Percentiles rank a stretch among this genome's conserved stretches.
Evolutionary conservation across 805 yeast genomes (phyloP).

Genomic region (Kuraishia capsulata): DNA sequence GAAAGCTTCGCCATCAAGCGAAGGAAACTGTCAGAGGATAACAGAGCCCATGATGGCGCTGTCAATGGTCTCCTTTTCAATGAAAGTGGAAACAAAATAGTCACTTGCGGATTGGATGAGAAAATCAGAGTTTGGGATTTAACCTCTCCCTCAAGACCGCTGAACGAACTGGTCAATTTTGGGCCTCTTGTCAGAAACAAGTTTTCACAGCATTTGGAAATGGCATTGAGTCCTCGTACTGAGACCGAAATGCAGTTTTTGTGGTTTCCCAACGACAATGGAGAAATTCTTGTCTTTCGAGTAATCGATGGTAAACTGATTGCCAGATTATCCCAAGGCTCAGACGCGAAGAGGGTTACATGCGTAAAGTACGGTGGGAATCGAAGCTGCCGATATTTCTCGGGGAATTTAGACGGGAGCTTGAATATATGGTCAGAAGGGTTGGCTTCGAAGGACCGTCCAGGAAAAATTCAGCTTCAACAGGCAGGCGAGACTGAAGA

Average conservation of each 20-base stretch:
- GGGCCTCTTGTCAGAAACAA: slow-evolving; percentile 72
- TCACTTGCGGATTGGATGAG: slow-evolving; percentile 74
- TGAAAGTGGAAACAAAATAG: slow-evolving; percentile 49
- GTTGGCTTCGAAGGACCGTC: slow-evolving; percentile 6
- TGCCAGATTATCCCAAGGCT: slow-evolving; percentile 39
- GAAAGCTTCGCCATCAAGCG: slow-evolving; percentile 6
- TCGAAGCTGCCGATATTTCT: slow-evolving; percentile 34
- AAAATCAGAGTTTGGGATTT: slow-evolving; percentile 74
- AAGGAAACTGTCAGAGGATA: slow-evolving; percentile 9
- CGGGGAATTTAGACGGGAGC: slow-evolving; percentile 64
- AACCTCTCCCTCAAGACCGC: slow-evolving; percentile 31
- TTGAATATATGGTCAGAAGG: slow-evolving; percentile 46
- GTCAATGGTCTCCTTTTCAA: slow-evolving; percentile 79
- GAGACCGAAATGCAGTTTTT: slow-evolving; percentile 52
- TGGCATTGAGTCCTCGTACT: slow-evolving; percentile 37
- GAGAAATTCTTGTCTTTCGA: slow-evolving; percentile 55
- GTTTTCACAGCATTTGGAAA: slow-evolving; percentile 45
- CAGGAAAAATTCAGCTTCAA: neutral
- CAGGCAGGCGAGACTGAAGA: slow-evolving; percentile 2
- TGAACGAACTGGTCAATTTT: slow-evolving; percentile 60
- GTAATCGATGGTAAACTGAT: slow-evolving; percentile 55
- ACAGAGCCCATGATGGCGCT: slow-evolving; percentile 66
- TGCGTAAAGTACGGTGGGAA: slow-evolving; percentile 42
- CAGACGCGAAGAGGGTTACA: slow-evolving; percentile 36
- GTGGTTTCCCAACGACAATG: slow-evolving; percentile 68